Percentiles rank a stretch among this genome's conserved stretches.
Conservation (phyloP, 257 asterid genomes). For the Phtheirospermum japonicum region DNA sequence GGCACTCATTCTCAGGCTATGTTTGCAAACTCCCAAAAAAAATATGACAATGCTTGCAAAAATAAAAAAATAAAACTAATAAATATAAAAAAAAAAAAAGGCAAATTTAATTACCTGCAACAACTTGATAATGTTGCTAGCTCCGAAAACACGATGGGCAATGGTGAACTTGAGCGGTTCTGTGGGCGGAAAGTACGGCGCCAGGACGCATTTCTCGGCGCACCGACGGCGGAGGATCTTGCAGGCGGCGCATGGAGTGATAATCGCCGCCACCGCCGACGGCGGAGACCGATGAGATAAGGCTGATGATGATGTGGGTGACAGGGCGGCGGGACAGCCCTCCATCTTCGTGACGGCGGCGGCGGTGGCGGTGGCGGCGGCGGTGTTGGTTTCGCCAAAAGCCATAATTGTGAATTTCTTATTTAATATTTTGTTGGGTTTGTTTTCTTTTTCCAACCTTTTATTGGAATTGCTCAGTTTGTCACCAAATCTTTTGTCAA, state of each 20-base stretch:
- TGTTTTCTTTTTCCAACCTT: neutral
- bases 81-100: no score
- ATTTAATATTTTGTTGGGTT: neutral
- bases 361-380: neutral
- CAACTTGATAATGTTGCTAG: slow-evolving; percentile 84
- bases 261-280: slow-evolving; percentile 27
- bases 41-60: no score
- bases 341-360: neutral
- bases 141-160: slow-evolving; percentile 88
- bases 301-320: slow-evolving; percentile 31
- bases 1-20: no score
- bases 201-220: slow-evolving; percentile 66
- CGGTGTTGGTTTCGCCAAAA: neutral
- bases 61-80: no score
- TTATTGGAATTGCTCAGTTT: no score
- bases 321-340: slow-evolving; percentile 5
- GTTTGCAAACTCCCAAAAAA: no score
- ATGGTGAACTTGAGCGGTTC: slow-evolving; percentile 81
- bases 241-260: slow-evolving; percentile 92
- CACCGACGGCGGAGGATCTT: slow-evolving; percentile 82
- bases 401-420: neutral
- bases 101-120: slow-evolving; percentile 56
- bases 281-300: slow-evolving; percentile 31
- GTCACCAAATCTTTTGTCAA: no score
- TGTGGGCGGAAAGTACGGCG: slow-evolving; percentile 83